Percentiles rank a stretch among this genome's conserved stretches.
Evolutionary conservation across 805 yeast genomes (phyloP).

Genomic region (Pichia pseudocactophila): DNA sequence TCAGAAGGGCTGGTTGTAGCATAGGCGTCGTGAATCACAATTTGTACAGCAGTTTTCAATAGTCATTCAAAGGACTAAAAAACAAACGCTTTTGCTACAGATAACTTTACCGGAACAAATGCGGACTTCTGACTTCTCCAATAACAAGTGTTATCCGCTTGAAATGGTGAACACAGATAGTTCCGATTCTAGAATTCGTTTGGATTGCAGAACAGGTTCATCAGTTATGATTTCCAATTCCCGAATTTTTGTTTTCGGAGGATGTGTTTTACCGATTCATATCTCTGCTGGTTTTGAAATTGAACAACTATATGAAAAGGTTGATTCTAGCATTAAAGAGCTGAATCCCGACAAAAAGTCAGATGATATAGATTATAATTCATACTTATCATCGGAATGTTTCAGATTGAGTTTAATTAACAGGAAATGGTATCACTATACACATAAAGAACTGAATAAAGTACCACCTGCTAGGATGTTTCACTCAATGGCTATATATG

Average conservation of each 20-base stretch:
- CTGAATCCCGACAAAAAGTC: neutral
- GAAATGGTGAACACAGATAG: conserved; percentile 45
- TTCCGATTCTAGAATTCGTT: conserved; percentile 41
- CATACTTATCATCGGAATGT: conserved; percentile 52
- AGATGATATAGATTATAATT: conserved; percentile 3
- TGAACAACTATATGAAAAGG: conserved; percentile 31
- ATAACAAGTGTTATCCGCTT: conserved; percentile 50
- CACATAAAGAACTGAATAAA: conserved; percentile 21
- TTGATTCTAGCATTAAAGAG: conserved; percentile 18
- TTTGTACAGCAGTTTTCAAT: too few relatives aligned
- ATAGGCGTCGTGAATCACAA: too few relatives aligned
- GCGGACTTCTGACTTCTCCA: conserved; percentile 58
- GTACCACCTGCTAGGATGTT: conserved; percentile 41
- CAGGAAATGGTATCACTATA: conserved; percentile 41
- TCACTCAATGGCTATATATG: conserved; percentile 47
- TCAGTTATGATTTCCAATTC: conserved; percentile 51
- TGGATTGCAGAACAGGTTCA: conserved; percentile 63
- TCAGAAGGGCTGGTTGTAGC: too few relatives aligned
- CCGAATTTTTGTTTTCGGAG: conserved; percentile 58
- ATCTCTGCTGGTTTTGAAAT: conserved; percentile 31
- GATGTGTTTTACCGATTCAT: conserved; percentile 50
- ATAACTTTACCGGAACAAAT: conserved; percentile 19
- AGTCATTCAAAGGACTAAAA: too few relatives aligned
- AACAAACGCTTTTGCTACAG: too few relatives aligned
- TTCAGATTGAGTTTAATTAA: conserved; percentile 53